Base-by-base conservation (phyloP, 2,329 filamentous ascomycete genomes). In the Epichloe sp. region DNA sequence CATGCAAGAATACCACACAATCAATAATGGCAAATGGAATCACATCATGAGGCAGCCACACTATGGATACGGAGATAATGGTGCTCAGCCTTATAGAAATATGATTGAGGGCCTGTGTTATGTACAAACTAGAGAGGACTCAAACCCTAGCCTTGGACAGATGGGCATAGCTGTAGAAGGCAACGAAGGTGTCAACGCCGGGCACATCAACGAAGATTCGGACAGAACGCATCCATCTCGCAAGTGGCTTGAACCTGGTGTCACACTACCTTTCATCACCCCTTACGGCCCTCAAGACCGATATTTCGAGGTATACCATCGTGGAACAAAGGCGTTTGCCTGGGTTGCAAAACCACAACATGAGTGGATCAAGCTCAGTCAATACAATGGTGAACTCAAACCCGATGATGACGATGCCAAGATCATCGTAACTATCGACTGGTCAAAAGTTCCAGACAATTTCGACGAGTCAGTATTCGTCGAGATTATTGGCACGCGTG, bases 1-100 rank as follows among this genome's bases (percentile, higher is more conserved):
- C 3, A 74, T 71, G 0, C 66, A 75, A 49, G 65, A 73, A 50
- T 80, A 77, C 56, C 73, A 81, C 59, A 58, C 65, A 3, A 63
- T 79, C 14, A 62, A 76, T 0, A 62, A 65, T 53, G 74, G 77
- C 0, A 80, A 80, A 59, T 79, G 77, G 77, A 72, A 73, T 54
- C 67, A 78, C 58, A 76, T 80, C 54, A 67, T 80, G 59, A 68
- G 73, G 21, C 77, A 73, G 56, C 63, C 68, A 2, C 71, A 72
- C 55, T 71, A 70, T 44, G 63, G 82, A 56, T 76, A 76, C 7
- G 54, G 54, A 4, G 53, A 54, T 19, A 55, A 49, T 6, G 55
- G 57, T 2, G 54, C 52, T 2, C 53, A 56, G 17, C 74, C 76
- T 2, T 70, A 80, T 2, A 68, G 75, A 4, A 81, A 78, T 57